Conservation (phyloP, 768 basidiomycete genomes). For the Tephrocybe sp. region DNA sequence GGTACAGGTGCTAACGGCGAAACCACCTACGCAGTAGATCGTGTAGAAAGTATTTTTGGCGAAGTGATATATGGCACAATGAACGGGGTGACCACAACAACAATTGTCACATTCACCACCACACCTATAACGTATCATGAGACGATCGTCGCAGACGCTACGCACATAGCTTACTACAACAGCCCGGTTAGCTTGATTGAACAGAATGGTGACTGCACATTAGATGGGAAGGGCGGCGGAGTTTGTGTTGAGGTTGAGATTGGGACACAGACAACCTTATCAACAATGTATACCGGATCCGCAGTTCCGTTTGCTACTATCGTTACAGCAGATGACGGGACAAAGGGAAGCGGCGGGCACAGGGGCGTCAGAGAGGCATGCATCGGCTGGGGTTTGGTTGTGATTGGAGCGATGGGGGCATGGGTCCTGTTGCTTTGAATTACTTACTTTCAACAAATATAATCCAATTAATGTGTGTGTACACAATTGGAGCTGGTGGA, state of each 20-base stretch:
- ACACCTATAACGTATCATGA: not conserved
- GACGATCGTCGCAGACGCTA: not conserved
- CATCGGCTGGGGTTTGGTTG: not conserved
- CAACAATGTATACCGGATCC: not conserved
- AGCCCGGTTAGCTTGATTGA: not conserved
- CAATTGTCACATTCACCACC: not conserved
- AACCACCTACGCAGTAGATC: constrained; percentile 1
- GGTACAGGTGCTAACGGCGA: not conserved
- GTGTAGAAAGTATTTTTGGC: not conserved
- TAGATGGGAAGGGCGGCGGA: not conserved
- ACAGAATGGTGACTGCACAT: not conserved
- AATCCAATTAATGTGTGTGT: no score
- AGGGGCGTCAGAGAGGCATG: not conserved
- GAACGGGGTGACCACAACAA: constrained; percentile 4
- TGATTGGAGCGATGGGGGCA: not conserved
- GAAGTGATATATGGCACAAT: not conserved
- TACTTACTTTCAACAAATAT: not conserved
- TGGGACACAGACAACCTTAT: not conserved
- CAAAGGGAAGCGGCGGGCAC: not conserved
- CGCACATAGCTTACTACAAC: not conserved
- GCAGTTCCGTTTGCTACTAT: not conserved
- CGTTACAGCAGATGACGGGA: not conserved
- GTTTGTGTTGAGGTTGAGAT: not conserved
- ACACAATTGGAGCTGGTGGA: no score
- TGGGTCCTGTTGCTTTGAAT: constrained; percentile 3